Percentiles rank a stretch among this genome's conserved stretches.
Evolutionary conservation across 768 basidiomycete species (phyloP).

Genomic region (Hydnum rufescens): DNA sequence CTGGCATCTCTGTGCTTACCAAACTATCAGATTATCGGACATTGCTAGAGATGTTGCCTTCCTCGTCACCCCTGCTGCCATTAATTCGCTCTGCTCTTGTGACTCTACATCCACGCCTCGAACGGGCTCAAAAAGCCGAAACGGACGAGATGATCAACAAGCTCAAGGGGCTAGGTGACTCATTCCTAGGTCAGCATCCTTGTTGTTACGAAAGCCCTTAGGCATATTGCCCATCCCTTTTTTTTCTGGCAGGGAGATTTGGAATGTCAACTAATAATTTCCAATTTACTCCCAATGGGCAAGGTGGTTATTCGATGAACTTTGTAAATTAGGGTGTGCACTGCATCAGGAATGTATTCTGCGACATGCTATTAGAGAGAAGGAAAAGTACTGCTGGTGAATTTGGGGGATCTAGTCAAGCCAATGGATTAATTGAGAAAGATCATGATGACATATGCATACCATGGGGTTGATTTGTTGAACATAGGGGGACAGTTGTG

Average conservation of each 20-base stretch:
- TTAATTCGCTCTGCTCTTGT: conserved; percentile 32
- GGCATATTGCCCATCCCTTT: background rate
- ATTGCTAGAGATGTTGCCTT: conserved; percentile 43
- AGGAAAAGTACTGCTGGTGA: too few relatives aligned
- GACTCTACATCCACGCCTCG: conserved; percentile 43
- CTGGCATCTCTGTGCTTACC: background rate
- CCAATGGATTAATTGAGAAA: too few relatives aligned
- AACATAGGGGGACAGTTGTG: too few relatives aligned
- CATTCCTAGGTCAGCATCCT: conserved; percentile 44
- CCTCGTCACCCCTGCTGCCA: conserved; percentile 29
- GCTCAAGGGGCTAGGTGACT: conserved; percentile 83
- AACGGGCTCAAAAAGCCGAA: conserved; percentile 65
- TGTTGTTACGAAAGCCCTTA: background rate
- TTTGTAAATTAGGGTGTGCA: too few relatives aligned
- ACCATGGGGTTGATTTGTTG: too few relatives aligned
- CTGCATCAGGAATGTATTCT: too few relatives aligned
- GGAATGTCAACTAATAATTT: conserved; percentile 93
- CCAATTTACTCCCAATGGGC: conserved; percentile 82
- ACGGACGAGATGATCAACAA: conserved; percentile 84
- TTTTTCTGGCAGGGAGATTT: conserved; percentile 58
- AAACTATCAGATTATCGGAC: conserved; percentile 46
- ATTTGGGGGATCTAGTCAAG: too few relatives aligned
- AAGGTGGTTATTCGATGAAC: conserved; percentile 91
- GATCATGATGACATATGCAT: too few relatives aligned
- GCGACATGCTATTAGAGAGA: too few relatives aligned